Percentiles rank a stretch among this genome's conserved stretches.
Conservation (phyloP, 257 asterid genomes). For the Penstemon eatonii region DNA sequence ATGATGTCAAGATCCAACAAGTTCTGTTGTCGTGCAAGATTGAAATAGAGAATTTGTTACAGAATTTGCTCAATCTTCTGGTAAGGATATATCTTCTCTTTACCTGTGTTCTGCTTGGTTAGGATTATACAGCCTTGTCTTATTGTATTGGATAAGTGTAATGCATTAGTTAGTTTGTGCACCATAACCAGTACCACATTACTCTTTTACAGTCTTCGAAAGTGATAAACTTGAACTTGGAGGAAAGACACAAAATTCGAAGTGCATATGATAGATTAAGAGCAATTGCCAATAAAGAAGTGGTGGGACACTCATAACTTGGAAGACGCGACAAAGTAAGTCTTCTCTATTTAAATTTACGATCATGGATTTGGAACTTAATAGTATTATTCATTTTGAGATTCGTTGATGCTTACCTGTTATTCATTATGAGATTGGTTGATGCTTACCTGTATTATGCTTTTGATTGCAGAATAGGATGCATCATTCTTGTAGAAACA, state of each 20-base stretch:
- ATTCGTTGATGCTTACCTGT: neutral
- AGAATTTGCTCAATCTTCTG: constrained; percentile 45
- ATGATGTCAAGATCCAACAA: constrained; percentile 56
- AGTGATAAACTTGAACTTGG: constrained; percentile 48
- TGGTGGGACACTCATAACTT: constrained; percentile 25
- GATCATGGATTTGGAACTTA: neutral
- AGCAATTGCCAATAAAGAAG: constrained; percentile 28
- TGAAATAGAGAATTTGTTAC: constrained; percentile 36
- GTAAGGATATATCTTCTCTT: constrained; percentile 37
- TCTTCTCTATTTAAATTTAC: neutral
- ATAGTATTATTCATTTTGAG: neutral
- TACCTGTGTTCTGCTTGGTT: neutral
- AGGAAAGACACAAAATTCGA: constrained; percentile 58
- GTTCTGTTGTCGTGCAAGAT: constrained; percentile 44
- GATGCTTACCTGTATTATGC: neutral
- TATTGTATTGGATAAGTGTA: neutral
- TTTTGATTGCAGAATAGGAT: neutral
- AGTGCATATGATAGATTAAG: constrained; percentile 46
- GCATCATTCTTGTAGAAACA: neutral
- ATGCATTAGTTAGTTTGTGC: neutral
- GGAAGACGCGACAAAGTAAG: constrained; percentile 20
- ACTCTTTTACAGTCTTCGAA: constrained; percentile 49
- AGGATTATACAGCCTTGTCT: neutral
- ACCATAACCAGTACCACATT: constrained; percentile 5
- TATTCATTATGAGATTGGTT: neutral